Conservation (phyloP, 1,284 basidiomycete genomes). For the Fistulina hepatica region DNA sequence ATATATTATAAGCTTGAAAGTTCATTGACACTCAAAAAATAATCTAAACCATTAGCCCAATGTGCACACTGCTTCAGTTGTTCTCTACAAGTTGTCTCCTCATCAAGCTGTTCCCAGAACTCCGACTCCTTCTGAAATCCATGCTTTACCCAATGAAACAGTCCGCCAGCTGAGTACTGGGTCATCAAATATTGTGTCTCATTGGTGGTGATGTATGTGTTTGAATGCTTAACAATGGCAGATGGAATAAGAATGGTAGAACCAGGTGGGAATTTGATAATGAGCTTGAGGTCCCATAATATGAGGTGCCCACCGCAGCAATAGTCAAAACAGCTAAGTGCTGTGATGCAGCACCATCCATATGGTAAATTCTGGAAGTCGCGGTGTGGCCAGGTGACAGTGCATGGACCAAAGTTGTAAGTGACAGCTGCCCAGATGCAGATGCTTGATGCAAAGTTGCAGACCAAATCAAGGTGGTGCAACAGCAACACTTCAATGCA, state of each 20-base stretch:
- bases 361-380: slow-evolving; percentile 4
- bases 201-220: slow-evolving; percentile 1
- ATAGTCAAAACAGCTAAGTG: slow-evolving; percentile 2
- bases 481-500: neutral
- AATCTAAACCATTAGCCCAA: no score
- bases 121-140: neutral
- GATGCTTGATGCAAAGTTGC: slow-evolving; percentile 5
- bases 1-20: no score
- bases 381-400: slow-evolving; percentile 1
- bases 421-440: no score
- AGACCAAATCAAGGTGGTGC: slow-evolving; percentile 2
- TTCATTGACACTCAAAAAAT: no score
- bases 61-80: no score
- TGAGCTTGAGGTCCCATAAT: slow-evolving; percentile 6
- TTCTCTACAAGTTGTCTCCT: no score
- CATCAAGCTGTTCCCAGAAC: neutral
- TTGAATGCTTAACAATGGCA: slow-evolving; percentile 5
- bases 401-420: slow-evolving; percentile 3
- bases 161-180: slow-evolving; percentile 7
- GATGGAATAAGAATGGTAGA: slow-evolving; percentile 5
- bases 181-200: slow-evolving; percentile 7
- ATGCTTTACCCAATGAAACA: slow-evolving; percentile 7
- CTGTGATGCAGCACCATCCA: slow-evolving; percentile 3
- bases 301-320: slow-evolving; percentile 4
- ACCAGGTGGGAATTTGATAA: slow-evolving; percentile 5